Base-by-base conservation (phyloP, 306 rosid genomes). In the Fragaria nilgerrensis region DNA sequence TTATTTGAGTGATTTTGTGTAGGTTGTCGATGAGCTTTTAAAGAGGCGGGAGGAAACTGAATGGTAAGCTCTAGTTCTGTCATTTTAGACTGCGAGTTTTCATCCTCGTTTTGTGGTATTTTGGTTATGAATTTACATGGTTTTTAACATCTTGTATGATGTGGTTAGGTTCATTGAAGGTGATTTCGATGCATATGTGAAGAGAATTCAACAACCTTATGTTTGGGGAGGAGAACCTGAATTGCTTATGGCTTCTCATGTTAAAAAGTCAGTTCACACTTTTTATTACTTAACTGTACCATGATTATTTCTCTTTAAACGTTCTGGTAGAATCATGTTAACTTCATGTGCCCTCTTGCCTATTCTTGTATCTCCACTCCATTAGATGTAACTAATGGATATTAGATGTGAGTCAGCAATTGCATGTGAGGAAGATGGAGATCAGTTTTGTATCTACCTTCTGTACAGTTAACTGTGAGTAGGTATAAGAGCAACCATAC, bases 151-250 rank as follows among this genome's bases (percentile, higher is more conserved):
- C 56, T 47, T 59, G 23, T 44, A 34, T 37, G 49, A 14, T 74
- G 5, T 27, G 2, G 29, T 19, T 76, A 94, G 98, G 98, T 94
- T 77, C 79, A 89, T 94, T 17, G 98, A 94, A 84, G 98, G 93
- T 17, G 93, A 92, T 83, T 94, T 92, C 70, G 97, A 94, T 80
- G 77, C 90, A 0, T 94, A 94, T 81, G 92, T 94, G 66, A 75
- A 85, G 75, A 84, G 89, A 70, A 86, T 94, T 83, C 91, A 87
- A 70, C 87, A 84, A 48, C 92, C 96, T 68, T 90, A 74, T 61
- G 95, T 83, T 1, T 92, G 98, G 98, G 98, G 98, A 45, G 98
- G 98, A 29, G 98, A 94, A 77, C 98, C 97, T 37, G 98, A 94
- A 80, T 68, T 94, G 77, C 75, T 92, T 70, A 94, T 94, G 96